Base-by-base conservation (phyloP, 2,329 filamentous ascomycete species). In the Pezicula neosporulosa region DNA sequence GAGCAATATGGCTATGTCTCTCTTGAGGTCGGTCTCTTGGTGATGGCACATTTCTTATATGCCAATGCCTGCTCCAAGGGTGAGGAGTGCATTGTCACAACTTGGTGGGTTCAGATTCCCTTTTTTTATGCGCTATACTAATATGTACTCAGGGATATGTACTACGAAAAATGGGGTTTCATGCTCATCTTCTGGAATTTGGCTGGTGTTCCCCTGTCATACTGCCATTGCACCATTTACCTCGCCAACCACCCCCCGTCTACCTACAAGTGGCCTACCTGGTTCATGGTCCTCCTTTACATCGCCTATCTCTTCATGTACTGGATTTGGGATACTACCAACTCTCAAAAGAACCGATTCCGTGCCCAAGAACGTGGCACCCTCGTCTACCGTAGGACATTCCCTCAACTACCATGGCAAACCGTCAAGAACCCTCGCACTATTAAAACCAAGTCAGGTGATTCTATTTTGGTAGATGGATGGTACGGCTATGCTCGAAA, bases 181-280 rank as follows among this genome's bases (percentile, higher is more conserved):
- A 96, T 96, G 91, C 82, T 96, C 60, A 95, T 95, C 70, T 96
- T 96, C 82, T 96, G 91, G 91, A 96, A 96, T 72, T 77, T 96
- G 68, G 90, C 91, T 44, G 91, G 91, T 60, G 91, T 96, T 24
- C 91, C 91, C 13, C 78, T 96, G 48, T 91, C 85, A 49, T 96
- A 96, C 79, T 96, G 90, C 75, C 91, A 96, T 77, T 94, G 89
- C 80, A 93, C 89, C 45, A 83, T 96, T 63, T 96, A 89, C 73
- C 80, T 96, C 47, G 90, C 90, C 59, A 92, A 88, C 70, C 90
- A 95, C 69, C 73, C 63, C 88, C 57, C 92, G 0, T 78, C 82
- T 35, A 82, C 83, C 52, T 96, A 96, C 71, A 78, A 77, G 48
- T 92, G 87, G 86, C 89, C 90, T 64, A 82, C 79, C 50, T 83